Evolutionary conservation across 805 yeast species (phyloP).

Genomic region (Hanseniaspora mollemarum): DNA sequence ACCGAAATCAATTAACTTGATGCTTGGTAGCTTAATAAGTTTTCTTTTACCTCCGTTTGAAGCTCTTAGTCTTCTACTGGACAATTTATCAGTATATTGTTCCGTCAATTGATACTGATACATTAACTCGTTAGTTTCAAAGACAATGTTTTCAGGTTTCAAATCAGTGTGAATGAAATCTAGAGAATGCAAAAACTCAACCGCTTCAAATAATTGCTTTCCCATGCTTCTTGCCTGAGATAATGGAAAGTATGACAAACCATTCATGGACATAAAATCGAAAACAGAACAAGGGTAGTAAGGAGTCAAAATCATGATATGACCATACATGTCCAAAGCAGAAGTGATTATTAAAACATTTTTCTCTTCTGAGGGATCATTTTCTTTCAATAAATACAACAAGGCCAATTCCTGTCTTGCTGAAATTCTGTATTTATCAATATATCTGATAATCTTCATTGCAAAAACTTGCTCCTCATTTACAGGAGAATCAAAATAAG

Average conservation of each 20-base stretch:
- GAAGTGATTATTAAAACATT: conserved; percentile 10
- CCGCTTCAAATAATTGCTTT: conserved; percentile 71
- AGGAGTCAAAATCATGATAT: conserved; percentile 88
- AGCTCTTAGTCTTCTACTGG: conserved; percentile 27
- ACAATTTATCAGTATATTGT: conserved; percentile 20
- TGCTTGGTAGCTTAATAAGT: conserved; percentile 57
- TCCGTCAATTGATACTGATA: conserved; percentile 23
- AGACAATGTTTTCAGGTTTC: conserved; percentile 86
- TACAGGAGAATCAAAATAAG: background rate
- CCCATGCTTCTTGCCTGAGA: conserved; percentile 83
- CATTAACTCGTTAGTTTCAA: conserved; percentile 29
- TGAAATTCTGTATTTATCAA: conserved; percentile 91
- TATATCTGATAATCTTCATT: conserved; percentile 80
- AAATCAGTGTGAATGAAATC: conserved; percentile 89
- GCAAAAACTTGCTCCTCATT: conserved; percentile 34
- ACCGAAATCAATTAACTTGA: conserved; percentile 93
- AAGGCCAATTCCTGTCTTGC: conserved; percentile 85
- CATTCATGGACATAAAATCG: conserved; percentile 78
- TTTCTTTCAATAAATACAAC: conserved; percentile 34
- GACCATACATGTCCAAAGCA: conserved; percentile 29
- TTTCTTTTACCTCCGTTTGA: conserved; percentile 27
- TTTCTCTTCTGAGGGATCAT: conserved; percentile 25
- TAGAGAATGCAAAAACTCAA: conserved; percentile 79
- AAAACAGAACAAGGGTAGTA: conserved; percentile 72
- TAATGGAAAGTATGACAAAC: conserved; percentile 84